Conservation (phyloP, 257 asterid genomes). For the Hygrophila difformis region DNA sequence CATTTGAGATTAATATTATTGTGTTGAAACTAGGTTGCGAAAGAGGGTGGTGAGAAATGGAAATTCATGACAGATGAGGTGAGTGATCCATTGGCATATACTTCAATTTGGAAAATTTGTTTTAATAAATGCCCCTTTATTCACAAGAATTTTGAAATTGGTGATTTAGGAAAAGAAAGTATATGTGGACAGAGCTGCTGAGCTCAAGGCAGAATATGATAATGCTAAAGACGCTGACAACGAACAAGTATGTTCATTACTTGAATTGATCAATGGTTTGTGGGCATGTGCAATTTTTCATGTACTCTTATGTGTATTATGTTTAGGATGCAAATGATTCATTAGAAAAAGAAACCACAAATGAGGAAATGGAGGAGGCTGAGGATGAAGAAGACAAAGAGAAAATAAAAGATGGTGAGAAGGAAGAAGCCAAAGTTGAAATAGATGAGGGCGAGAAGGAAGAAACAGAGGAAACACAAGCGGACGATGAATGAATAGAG, state of each 20-base stretch:
- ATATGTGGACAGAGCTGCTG: slow-evolving; percentile 61
- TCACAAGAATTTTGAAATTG: not conserved
- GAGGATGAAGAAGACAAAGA: slow-evolving; percentile 19
- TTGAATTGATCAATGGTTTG: not conserved
- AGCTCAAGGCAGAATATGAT: slow-evolving; percentile 60
- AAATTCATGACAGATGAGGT: slow-evolving; percentile 69
- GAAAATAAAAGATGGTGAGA: slow-evolving; percentile 1
- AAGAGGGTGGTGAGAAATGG: slow-evolving; percentile 86
- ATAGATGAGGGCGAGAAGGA: slow-evolving; percentile 12
- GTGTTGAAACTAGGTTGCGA: slow-evolving; percentile 87
- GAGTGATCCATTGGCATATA: too few species aligned
- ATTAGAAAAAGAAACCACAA: slow-evolving; percentile 10
- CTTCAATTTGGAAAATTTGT: too few species aligned
- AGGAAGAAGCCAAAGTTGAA: slow-evolving; percentile 15
- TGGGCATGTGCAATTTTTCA: too few species aligned
- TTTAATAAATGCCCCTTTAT: too few species aligned
- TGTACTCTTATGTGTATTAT: too few species aligned
- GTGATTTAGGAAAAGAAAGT: slow-evolving; percentile 51
- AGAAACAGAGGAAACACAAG: slow-evolving; percentile 10
- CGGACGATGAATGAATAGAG: too few species aligned
- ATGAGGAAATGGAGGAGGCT: slow-evolving; percentile 6
- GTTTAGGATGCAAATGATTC: slow-evolving; percentile 26
- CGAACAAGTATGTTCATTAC: slow-evolving; percentile 32
- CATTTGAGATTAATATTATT: too few species aligned
- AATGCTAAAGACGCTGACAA: slow-evolving; percentile 24